These are phyloP conservation scores for Colletotrichum liriopes DNA, from an alignment of 2,329 filamentous ascomycete genomes.

Conservation along the genomic window DNA sequence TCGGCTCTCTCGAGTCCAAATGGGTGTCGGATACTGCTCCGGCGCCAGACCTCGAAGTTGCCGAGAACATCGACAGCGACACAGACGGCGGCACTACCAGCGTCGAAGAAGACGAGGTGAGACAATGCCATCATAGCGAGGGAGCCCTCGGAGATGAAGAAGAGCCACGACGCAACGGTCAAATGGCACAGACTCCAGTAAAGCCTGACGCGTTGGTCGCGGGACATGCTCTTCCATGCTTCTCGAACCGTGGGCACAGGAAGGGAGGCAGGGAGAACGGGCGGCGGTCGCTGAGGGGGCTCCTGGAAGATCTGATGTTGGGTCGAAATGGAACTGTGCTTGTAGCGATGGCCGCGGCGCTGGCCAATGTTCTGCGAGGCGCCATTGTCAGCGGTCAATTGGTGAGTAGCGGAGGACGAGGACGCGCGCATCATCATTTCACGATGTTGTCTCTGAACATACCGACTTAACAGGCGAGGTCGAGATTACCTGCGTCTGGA, in stretches of 20 bases:
- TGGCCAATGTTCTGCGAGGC: conserved; percentile 83
- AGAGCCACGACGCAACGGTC: conserved; percentile 84
- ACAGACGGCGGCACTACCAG: conserved; percentile 91
- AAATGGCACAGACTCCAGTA: conserved; percentile 94
- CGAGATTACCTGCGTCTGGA: conserved; percentile 85
- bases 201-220: conserved; percentile 85
- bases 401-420: conserved; percentile 1
- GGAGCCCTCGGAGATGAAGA: conserved; percentile 88
- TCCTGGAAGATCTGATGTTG: conserved; percentile 97
- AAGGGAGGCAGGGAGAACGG: conserved; percentile 91
- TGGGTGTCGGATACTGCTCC: conserved; percentile 92
- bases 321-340: conserved; percentile 91
- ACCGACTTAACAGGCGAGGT: conserved; percentile 85
- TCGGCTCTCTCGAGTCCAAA: conserved; percentile 94
- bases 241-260: conserved; percentile 92
- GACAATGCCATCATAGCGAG: conserved; percentile 93
- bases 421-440: conserved; percentile 12
- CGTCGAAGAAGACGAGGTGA: conserved; percentile 95
- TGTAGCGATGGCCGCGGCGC: conserved; percentile 96
- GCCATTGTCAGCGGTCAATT: conserved; percentile 31
- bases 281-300: conserved; percentile 86
- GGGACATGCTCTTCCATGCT: conserved; percentile 91
- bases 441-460: conserved; percentile 51
- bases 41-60: conserved; percentile 98
- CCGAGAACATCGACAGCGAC: conserved; percentile 92